A percentile compares a stretch with the other conserved stretches of the same genome.
Evolutionary conservation across 1,139 yeast species (phyloP).

Genomic region (Hemisphaericaspora subhashii): DNA sequence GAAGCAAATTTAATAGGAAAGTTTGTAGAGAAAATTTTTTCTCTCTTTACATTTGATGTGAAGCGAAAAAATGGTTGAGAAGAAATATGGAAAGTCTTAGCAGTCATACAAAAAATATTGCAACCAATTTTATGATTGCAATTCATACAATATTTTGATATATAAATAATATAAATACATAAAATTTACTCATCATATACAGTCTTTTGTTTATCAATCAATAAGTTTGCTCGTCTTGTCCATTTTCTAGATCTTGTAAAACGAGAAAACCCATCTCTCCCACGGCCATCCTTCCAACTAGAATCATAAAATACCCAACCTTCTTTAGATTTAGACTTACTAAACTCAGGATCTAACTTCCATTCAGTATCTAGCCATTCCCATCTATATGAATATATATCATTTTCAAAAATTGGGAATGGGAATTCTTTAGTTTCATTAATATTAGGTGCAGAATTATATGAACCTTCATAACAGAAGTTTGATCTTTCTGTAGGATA

Average conservation of each 20-base stretch:
- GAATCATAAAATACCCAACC: constrained; percentile 60
- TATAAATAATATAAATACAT: neutral
- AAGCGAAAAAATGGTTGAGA: too few relatives aligned
- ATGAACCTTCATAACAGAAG: constrained; percentile 47
- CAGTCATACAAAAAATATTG: too few relatives aligned
- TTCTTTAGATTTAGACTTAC: constrained; percentile 32
- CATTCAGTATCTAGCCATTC: constrained; percentile 56
- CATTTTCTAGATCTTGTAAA: constrained; percentile 54
- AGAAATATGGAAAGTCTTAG: too few relatives aligned
- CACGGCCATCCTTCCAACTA: constrained; percentile 47
- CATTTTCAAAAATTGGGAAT: constrained; percentile 50
- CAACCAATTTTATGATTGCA: too few relatives aligned
- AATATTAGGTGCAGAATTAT: constrained; percentile 32
- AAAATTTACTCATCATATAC: constrained; percentile 21
- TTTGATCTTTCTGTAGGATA: constrained; percentile 53
- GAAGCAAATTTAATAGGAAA: constrained; percentile 1
- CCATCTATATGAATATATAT: constrained; percentile 47
- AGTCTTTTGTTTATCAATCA: constrained; percentile 41
- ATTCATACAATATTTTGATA: too few relatives aligned
- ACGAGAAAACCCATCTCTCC: constrained; percentile 47
- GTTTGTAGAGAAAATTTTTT: too few relatives aligned
- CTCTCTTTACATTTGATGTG: too few relatives aligned
- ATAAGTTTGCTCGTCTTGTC: constrained; percentile 47
- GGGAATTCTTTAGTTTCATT: constrained; percentile 28
- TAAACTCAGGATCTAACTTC: constrained; percentile 44